Percentiles rank a stretch among this genome's conserved stretches.
phyloP scores from a whole-genome alignment of 345 rosid genomes.

The Noccaea caerulescens region DNA sequence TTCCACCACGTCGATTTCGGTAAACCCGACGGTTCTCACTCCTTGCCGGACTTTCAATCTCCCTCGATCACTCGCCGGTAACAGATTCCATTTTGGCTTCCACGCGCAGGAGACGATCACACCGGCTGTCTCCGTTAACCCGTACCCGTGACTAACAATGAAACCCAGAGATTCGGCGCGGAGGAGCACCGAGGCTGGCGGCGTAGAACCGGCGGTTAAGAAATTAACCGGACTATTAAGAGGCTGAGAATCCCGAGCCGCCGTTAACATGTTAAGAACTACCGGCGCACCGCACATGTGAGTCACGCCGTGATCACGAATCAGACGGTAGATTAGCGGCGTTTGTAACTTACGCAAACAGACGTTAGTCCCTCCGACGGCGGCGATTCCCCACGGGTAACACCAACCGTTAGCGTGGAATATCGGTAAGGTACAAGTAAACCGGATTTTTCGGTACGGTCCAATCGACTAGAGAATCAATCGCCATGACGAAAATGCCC shows the following conservation, averaged over 20 bases:
- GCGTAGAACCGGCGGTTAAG: conserved; percentile 79
- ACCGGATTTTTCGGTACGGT: conserved; percentile 65
- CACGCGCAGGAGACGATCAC: conserved; percentile 66
- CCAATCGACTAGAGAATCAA: conserved; percentile 61
- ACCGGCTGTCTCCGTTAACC: conserved; percentile 73
- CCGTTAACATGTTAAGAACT: conserved; percentile 72
- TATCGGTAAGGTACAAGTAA: conserved; percentile 80
- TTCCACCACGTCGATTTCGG: conserved; percentile 57
- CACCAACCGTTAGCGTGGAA: conserved; percentile 91
- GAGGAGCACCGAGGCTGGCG: conserved; percentile 65
- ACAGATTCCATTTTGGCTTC: conserved; percentile 71
- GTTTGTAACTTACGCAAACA: conserved; percentile 72
- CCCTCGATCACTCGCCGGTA: conserved; percentile 62
- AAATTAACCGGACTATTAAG: conserved; percentile 56
- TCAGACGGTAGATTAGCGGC: conserved; percentile 50
- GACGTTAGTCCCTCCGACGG: conserved; percentile 76
- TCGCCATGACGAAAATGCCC: conserved; percentile 55
- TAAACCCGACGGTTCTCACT: conserved; percentile 50
- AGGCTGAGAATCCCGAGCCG: conserved; percentile 36
- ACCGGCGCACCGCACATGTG: conserved; percentile 93
- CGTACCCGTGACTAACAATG: conserved; percentile 70
- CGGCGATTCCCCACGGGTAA: conserved; percentile 76
- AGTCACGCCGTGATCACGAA: conserved; percentile 62
- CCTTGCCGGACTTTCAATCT: conserved; percentile 76
- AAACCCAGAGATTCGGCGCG: conserved; percentile 74